phyloP scores from a whole-genome alignment of 2,329 filamentous ascomycete genomes.

The Dendrostoma leiphaemia region DNA sequence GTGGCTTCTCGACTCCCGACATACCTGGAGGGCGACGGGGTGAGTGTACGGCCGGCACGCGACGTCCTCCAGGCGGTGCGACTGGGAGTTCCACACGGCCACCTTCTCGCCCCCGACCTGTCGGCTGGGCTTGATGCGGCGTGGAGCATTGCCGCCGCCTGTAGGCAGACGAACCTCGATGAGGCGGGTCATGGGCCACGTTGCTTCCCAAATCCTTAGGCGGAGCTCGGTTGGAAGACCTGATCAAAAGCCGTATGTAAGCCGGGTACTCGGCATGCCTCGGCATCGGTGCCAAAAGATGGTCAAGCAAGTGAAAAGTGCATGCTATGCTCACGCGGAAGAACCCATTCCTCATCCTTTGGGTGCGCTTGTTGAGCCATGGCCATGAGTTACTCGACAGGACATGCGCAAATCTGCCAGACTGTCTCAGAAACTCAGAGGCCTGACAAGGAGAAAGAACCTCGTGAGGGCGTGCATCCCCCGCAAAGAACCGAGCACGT shows the following conservation, averaged over 20 bases:
- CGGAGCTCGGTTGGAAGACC: constrained; percentile 17
- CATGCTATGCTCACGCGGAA: constrained; percentile 6
- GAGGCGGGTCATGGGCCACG: constrained; percentile 16
- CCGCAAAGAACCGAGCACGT: no score
- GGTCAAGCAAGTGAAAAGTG: not conserved
- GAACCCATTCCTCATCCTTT: not conserved
- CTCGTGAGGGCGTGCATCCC: no score
- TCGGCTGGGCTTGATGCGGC: constrained; percentile 16
- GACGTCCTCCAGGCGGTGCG: constrained; percentile 5
- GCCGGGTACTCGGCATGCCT: no score
- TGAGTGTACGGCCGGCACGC: constrained; percentile 10
- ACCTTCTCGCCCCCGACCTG: constrained; percentile 17
- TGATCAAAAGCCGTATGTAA: no score
- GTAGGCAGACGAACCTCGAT: constrained; percentile 15
- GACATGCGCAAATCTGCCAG: not conserved
- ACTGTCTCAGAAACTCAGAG: not conserved
- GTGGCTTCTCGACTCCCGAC: constrained; percentile 17
- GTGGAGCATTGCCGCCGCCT: not conserved
- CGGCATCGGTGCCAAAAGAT: no score
- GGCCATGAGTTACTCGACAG: not conserved
- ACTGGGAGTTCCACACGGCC: constrained; percentile 12
- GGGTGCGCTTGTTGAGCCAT: constrained; percentile 4
- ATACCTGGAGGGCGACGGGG: constrained; percentile 15
- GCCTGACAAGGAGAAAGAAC: not conserved
- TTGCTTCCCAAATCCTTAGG: constrained; percentile 17